These are phyloP conservation scores for Pinus tabuliformis DNA, from an alignment of 75 land plant species.

Conservation along the genomic window DNA sequence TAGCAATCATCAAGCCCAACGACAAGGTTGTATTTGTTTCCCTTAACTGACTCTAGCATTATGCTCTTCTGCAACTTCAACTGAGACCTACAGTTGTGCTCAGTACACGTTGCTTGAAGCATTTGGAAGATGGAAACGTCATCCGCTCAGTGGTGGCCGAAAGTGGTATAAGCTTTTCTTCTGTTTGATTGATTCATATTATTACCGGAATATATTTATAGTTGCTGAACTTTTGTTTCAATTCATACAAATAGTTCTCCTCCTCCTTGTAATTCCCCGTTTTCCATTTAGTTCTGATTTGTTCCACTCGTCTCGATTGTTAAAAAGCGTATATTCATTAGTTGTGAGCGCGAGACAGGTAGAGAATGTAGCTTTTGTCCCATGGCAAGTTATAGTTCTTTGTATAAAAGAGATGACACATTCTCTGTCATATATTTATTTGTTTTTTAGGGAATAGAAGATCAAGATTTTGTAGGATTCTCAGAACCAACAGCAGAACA, in stretches of 20 bases:
- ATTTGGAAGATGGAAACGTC: not conserved
- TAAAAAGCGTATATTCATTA: too few relatives aligned
- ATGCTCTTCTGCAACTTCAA: not conserved
- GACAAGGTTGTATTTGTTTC: not conserved
- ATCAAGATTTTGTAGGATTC: not conserved
- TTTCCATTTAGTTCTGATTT: too few relatives aligned
- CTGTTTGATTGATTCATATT: not conserved
- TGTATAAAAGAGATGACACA: not conserved
- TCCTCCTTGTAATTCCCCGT: too few relatives aligned
- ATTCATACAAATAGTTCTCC: too few relatives aligned
- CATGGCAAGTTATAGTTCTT: not conserved
- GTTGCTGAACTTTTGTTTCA: too few relatives aligned
- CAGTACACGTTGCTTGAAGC: not conserved
- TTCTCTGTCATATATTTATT: not conserved
- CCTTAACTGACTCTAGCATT: too few relatives aligned
- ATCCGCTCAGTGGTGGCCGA: not conserved
- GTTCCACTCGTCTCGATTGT: too few relatives aligned
- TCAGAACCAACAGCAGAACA: not conserved
- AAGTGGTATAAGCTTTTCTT: not conserved
- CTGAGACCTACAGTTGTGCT: too few relatives aligned
- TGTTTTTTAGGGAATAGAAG: not conserved
- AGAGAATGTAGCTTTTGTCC: too few relatives aligned
- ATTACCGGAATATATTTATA: too few relatives aligned
- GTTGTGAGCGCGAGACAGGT: too few relatives aligned
- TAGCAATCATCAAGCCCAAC: not conserved